A percentile compares a stretch with the other conserved stretches of the same genome.
phyloP scores from a whole-genome alignment of 441 rosid genomes.

The Populus hybrid region DNA sequence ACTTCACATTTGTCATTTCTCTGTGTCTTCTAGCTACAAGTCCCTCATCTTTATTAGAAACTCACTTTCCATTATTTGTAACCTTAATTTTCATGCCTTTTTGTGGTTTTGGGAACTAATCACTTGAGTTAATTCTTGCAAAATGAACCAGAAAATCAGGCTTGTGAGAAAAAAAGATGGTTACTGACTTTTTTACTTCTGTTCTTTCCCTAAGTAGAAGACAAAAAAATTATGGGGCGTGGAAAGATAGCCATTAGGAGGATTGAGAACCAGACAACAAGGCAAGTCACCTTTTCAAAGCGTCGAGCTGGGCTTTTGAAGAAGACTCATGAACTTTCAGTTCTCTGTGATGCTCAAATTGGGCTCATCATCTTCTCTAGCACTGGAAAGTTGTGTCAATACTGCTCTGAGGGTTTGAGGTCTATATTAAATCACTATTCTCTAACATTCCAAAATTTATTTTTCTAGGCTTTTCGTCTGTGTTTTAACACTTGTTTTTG shows the following conservation, averaged over 20 bases:
- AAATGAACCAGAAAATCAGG: conserved; percentile 5
- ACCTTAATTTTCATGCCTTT: conserved; percentile 4
- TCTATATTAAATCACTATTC: background rate
- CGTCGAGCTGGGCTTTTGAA: conserved; percentile 62
- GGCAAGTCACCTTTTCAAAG: conserved; percentile 74
- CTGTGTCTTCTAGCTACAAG: conserved; percentile 20
- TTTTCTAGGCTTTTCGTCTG: background rate
- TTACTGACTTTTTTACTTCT: background rate
- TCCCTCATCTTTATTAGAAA: conserved; percentile 2
- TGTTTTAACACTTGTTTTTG: background rate
- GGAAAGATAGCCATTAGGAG: conserved; percentile 63
- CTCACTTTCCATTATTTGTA: conserved; percentile 8
- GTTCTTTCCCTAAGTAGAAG: background rate
- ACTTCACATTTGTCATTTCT: conserved; percentile 19
- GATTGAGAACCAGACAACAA: conserved; percentile 73
- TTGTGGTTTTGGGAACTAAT: conserved; percentile 18
- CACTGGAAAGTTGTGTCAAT: conserved; percentile 65
- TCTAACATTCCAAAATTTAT: background rate
- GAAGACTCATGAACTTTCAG: conserved; percentile 68
- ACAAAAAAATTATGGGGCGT: conserved; percentile 46
- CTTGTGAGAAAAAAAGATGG: background rate
- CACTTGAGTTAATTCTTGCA: background rate
- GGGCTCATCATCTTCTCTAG: conserved; percentile 70
- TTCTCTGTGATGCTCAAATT: too few species aligned
- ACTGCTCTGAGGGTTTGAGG: conserved; percentile 56